Evolutionary conservation across 129 eudicot species (phyloP).

Genomic region (Lactuca sativa): DNA sequence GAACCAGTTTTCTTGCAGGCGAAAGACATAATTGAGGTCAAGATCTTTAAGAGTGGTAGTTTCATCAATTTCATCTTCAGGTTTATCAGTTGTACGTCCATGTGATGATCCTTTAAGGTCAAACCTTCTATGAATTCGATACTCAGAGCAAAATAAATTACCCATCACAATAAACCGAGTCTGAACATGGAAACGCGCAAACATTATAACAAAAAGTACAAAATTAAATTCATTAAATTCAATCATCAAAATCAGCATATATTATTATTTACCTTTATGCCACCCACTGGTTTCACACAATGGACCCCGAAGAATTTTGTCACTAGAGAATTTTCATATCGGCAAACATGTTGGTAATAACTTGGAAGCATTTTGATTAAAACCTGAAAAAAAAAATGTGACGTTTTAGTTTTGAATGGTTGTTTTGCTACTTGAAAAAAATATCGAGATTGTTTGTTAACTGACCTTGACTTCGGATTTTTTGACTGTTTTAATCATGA

Average conservation of each 20-base stretch:
- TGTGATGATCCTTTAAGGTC: constrained; percentile 96
- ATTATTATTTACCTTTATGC: constrained; percentile 56
- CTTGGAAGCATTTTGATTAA: constrained; percentile 91
- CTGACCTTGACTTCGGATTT: constrained; percentile 98
- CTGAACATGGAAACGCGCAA: constrained; percentile 31
- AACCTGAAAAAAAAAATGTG: constrained; percentile 49
- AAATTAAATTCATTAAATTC: not conserved
- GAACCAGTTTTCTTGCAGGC: constrained; percentile 73
- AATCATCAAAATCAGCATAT: not conserved
- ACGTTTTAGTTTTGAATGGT: constrained; percentile 16
- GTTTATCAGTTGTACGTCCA: constrained; percentile 82
- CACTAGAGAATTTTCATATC: constrained; percentile 87
- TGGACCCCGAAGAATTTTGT: constrained; percentile 95
- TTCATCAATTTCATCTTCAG: constrained; percentile 91
- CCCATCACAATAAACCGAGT: constrained; percentile 98
- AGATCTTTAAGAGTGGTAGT: constrained; percentile 98
- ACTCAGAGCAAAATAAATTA: constrained; percentile 93
- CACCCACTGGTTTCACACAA: constrained; percentile 96
- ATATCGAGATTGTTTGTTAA: constrained; percentile 18
- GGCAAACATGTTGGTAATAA: constrained; percentile 77
- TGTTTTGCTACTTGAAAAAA: not conserved
- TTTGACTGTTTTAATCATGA: constrained; percentile 95
- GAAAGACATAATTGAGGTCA: constrained; percentile 86
- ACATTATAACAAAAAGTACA: constrained; percentile 20
- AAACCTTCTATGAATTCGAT: constrained; percentile 89